Evolutionary conservation across 1,139 yeast genomes (phyloP), one percentile per base, ranked within the genome.

Genomic region (Pichia sp.): DNA sequence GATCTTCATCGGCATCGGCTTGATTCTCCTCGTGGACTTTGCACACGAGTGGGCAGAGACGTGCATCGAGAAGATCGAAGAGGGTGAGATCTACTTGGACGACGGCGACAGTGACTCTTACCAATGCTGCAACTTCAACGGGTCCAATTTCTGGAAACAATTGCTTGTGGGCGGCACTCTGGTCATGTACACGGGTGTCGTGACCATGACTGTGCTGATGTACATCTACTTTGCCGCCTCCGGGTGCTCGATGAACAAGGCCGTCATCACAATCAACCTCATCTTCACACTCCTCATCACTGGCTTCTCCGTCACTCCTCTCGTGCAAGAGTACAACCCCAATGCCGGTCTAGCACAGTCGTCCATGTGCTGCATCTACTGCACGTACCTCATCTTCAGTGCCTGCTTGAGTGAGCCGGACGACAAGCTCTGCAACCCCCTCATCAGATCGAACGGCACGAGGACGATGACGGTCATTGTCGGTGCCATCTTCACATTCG

Each of bases 1-100:
- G 4, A 66, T 90, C 4, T 94, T 94, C 67, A 76, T 93, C 34
- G 83, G 94, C 9, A 89, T 93, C 53, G 99, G 99, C 0, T 74
- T 94, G 50, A 87, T 94, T 11, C 73, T 94, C 44, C 70, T 94
- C 46, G 98, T 94, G 28, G 99, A 94, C 67, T 93, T 90, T 73
- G 98, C 99, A 12, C 99, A 94, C 67, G 94, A 94, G 51, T 94
- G 98, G 97, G 98, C 99, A 0, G 99, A 94, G 61, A 88, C 86
- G 11, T 94, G 99, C 64, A 76, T 93, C 47, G 93, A 85, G 56
- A 88, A 89, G 60, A 89, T 93, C 42, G 98, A 93, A 65, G 94
- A 86, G 57, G 96, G 91, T 53, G 85, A 91, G 43, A 78, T 67
- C 17, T 64, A 63, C 43, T 49, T 67, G 6, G 66, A 56, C 27